Evolutionary conservation across 2,329 filamentous ascomycete genomes (phyloP).

Genomic region (Aspergillus caelatus): DNA sequence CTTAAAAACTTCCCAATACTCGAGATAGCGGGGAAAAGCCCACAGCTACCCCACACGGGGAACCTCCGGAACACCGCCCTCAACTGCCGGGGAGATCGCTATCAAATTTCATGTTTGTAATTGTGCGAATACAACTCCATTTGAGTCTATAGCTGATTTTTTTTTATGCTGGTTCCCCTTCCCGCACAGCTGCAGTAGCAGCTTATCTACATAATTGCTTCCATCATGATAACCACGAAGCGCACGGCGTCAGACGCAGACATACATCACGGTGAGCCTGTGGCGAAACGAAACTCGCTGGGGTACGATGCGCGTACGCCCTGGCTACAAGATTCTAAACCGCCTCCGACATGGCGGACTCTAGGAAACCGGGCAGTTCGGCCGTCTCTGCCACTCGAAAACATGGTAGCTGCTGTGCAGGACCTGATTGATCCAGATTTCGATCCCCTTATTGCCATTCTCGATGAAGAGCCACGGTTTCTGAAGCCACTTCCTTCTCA

Average conservation of each 20-base stretch:
- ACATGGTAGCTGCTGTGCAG: slow-evolving; percentile 43
- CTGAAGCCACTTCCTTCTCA: slow-evolving; percentile 75
- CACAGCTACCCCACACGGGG: slow-evolving; percentile 13
- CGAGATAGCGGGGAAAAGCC: slow-evolving; percentile 23
- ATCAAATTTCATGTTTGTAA: slow-evolving; percentile 2
- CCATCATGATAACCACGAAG: slow-evolving; percentile 28
- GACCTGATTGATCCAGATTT: slow-evolving; percentile 44
- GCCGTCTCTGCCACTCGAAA: slow-evolving; percentile 35
- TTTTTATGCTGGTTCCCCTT: slow-evolving; percentile 2
- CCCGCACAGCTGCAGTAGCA: slow-evolving; percentile 10
- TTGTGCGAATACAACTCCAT: background rate
- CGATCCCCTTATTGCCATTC: slow-evolving; percentile 39
- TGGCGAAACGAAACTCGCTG: slow-evolving; percentile 28
- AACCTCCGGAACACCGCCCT: slow-evolving; percentile 30
- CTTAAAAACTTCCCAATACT: background rate
- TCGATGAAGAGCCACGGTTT: slow-evolving; percentile 58
- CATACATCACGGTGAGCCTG: slow-evolving; percentile 17
- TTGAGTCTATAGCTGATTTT: background rate
- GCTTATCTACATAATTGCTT: slow-evolving; percentile 19
- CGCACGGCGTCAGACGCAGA: slow-evolving; percentile 31
- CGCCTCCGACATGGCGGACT: slow-evolving; percentile 30
- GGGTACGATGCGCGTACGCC: slow-evolving; percentile 34
- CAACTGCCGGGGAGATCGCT: slow-evolving; percentile 15
- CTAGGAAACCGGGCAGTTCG: slow-evolving; percentile 34
- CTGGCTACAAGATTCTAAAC: slow-evolving; percentile 33